Conservation (phyloP, 257 asterid species). For the Penstemon newberryi region DNA sequence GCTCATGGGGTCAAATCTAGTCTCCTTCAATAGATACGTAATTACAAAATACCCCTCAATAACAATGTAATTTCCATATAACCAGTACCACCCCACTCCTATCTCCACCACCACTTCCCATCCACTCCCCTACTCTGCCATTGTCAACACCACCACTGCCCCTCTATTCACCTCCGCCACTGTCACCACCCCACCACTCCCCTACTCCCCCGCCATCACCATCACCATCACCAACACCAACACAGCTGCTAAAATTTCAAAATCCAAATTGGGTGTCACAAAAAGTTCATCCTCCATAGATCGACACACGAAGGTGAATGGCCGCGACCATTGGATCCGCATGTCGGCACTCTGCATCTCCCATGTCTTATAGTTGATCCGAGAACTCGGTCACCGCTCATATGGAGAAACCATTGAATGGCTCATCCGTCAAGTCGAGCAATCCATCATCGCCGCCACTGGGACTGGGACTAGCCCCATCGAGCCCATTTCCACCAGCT, state of each 20-base stretch:
- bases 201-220: not conserved
- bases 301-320: slow-evolving; percentile 37
- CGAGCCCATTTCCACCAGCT: slow-evolving; percentile 27
- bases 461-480: slow-evolving; percentile 35
- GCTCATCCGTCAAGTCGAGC: slow-evolving; percentile 36
- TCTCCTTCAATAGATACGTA: too few species aligned
- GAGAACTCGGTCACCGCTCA: slow-evolving; percentile 35
- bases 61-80: too few species aligned
- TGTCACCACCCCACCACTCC: not conserved
- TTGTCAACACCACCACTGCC: too few species aligned
- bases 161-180: too few species aligned
- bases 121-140: too few species aligned
- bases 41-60: too few species aligned
- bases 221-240: too few species aligned
- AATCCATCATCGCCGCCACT: slow-evolving; percentile 36
- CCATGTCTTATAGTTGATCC: slow-evolving; percentile 34
- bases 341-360: slow-evolving; percentile 32
- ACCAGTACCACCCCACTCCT: not conserved
- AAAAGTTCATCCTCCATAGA: slow-evolving; percentile 16
- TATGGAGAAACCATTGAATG: slow-evolving; percentile 27
- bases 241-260: not conserved
- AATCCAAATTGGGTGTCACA: not conserved
- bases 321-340: slow-evolving; percentile 40
- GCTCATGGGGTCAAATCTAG: too few species aligned
- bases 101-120: not conserved